These are phyloP conservation scores for Aspergillus sp. DNA, from an alignment of 2,329 filamentous ascomycete genomes.

Conservation along the genomic window DNA sequence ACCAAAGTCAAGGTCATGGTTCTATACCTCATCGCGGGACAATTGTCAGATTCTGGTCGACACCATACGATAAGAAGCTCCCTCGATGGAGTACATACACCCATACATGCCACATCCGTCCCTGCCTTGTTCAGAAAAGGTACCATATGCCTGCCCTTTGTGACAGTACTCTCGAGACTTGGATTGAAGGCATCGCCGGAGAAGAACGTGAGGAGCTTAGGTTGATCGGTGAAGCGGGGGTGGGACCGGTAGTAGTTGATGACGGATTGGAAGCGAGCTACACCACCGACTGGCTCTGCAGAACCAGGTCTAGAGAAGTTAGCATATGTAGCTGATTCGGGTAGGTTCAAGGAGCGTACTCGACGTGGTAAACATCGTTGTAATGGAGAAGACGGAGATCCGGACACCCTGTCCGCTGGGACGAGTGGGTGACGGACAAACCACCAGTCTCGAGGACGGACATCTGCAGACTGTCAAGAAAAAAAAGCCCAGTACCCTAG, in stretches of 20 bases:
- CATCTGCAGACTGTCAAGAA: conserved; percentile 15
- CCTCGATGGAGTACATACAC: conserved; percentile 48
- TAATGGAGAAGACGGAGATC: conserved; percentile 80
- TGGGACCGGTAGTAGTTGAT: conserved; percentile 66
- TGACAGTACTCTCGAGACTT: conserved; percentile 78
- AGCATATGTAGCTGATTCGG: background rate
- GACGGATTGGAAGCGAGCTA: conserved; percentile 71
- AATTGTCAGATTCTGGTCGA: conserved; percentile 1
- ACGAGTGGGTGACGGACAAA: conserved; percentile 37
- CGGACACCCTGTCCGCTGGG: conserved; percentile 46
- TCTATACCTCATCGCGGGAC: conserved; percentile 42
- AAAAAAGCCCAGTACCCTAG: background rate
- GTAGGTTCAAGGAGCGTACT: conserved; percentile 37
- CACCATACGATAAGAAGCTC: background rate
- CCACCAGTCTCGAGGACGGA: conserved; percentile 25
- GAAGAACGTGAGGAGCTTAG: conserved; percentile 69
- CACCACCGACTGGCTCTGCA: conserved; percentile 75
- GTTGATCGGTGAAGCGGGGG: conserved; percentile 54
- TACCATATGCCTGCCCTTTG: conserved; percentile 87
- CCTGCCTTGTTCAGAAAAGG: conserved; percentile 71
- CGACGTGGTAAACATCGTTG: conserved; percentile 92
- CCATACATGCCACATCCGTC: conserved; percentile 74
- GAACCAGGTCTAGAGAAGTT: conserved; percentile 46
- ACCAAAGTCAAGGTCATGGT: conserved; percentile 90
- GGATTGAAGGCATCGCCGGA: conserved; percentile 92